Conservation (phyloP, 2,329 filamentous ascomycete genomes). For the Ceratocystis alfenasii region DNA sequence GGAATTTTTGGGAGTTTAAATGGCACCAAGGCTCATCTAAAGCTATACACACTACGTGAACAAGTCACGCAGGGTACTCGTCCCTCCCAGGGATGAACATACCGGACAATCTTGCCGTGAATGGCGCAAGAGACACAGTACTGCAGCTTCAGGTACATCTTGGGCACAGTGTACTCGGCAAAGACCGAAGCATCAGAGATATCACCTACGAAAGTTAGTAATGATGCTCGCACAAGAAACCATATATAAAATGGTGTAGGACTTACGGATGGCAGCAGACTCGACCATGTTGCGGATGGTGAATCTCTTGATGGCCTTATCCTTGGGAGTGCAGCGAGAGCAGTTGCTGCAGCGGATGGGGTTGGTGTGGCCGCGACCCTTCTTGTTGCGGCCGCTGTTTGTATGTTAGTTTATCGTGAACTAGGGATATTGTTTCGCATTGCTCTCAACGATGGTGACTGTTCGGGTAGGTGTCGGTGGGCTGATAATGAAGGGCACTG, state of each 20-base stretch:
- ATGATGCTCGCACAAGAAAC: not conserved
- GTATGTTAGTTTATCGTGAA: constrained; percentile 8
- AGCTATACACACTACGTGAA: constrained; percentile 19
- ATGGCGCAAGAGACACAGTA: constrained; percentile 99
- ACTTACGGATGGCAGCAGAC: constrained; percentile 98
- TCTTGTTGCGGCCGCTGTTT: constrained; percentile 93
- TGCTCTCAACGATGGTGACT: not conserved
- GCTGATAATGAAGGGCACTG: not conserved
- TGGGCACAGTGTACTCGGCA: constrained; percentile 97
- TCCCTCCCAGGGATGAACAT: constrained; percentile 54
- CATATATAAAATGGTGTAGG: not conserved
- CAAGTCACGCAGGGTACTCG: constrained; percentile 37
- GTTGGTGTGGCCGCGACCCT: constrained; percentile 99
- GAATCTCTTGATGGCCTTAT: constrained; percentile 99
- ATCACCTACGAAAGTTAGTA: constrained; percentile 58
- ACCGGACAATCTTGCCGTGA: constrained; percentile 99
- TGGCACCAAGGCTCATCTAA: constrained; percentile 49
- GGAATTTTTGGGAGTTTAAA: constrained; percentile 28
- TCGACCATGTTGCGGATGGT: constrained; percentile 99
- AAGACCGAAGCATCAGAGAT: constrained; percentile 99
- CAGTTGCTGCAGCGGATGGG: constrained; percentile 74
- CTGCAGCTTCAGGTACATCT: constrained; percentile 99
- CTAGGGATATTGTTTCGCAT: constrained; percentile 23
- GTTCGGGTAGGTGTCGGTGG: not conserved
- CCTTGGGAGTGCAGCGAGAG: constrained; percentile 87